Evolutionary conservation across 2,329 filamentous ascomycete genomes (phyloP), one percentile per base, ranked within the genome.

Genomic region (Venturia carpophila): DNA sequence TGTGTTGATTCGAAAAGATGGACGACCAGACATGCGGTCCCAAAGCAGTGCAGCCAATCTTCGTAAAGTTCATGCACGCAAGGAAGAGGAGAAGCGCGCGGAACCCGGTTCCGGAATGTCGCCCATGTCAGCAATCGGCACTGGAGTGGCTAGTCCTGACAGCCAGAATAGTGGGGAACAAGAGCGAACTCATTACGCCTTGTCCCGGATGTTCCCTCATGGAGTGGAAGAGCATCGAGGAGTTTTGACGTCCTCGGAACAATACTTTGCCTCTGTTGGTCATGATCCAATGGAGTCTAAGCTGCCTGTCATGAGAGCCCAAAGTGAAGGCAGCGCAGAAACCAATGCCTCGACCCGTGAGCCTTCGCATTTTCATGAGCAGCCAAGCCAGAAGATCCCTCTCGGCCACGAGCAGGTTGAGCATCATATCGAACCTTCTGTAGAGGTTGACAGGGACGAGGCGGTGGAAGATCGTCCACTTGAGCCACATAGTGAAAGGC

Each of bases 21-120:
- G 80, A 5, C 71, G 78, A 13, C 79, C 80, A 5, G 80, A 82
- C 66, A 81, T 80, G 78, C 77, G 80, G 13, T 79, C 77, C 39
- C 78, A 81, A n/a, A 79, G 77, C 67, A 80, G 78, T 15, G 79
- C 79, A n/a, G 79, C 79, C 60, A 82, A 82, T 66, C 70, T 82
- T 17, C 75, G 79, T 47, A 81, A 81, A 68, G 79, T 81, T 3
- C 79, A 81, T 68, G 79, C 79, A 30, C 76, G 78, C 66, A 81
- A 80, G 64, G 79, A 81, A 64, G 55, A 69, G 66, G 72, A 72
- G 47, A 64, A 47, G 52, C 52, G 64, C 37, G 27, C 39, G 56
- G 64, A 42, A 9, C 19, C 24, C 15, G 43, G 24, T 30, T 55
- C 62, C 27, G 62, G 49, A 15, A 27, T 21, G 11, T 39, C 64